Evolutionary conservation across 768 basidiomycete species (phyloP), one percentile per base, ranked within the genome.

Genomic region (Exidia glandulosa): DNA sequence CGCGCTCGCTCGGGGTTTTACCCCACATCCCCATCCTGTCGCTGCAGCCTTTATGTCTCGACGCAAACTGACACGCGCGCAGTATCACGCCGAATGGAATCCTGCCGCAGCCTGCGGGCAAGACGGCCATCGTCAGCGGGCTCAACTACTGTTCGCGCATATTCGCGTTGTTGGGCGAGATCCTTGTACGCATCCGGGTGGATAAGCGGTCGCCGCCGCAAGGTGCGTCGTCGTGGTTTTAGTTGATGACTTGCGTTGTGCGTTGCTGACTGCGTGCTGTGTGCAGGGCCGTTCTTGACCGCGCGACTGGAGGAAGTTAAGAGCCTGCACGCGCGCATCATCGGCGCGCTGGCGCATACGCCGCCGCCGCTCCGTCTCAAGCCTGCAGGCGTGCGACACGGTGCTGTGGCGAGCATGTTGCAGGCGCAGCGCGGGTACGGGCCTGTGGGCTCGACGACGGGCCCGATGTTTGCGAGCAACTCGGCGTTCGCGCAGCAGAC

Each of bases 71-170:
- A 32, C 41, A 25, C 25, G 29, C 3, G 34, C 54, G 32, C 62
- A 87, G 88, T 73, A 90, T 95, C 67, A 93, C 90, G n/a, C 82
- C 83, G 57, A 85, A 80, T 67, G 83, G 85, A 61, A 90, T 92
- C 73, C 75, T 91, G 48, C 85, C 87, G 47, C 92, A 94, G 67
- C 93, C 93, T n/a, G 82, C 84, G 64, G 88, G 87, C 65, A 87
- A 86, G 75, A 90, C 88, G 13, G 86, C 91, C 13, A 75, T 91
- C 61, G 83, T 95, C 19, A 88, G 87, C 29, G 93, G 93, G 19
- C 81, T 94, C 52, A 91, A 91, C 73, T 91, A 91, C 67, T 88
- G 79, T 65, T 90, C 88, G 56, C 82, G 90, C 63, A 88, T 94
- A 60, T 93, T 92, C 67, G 87, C 88, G 19, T 77, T 92, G 12